These are phyloP conservation scores for Trichoderma atrobrunneum DNA, from an alignment of 2,329 filamentous ascomycete species.

Conservation along the genomic window DNA sequence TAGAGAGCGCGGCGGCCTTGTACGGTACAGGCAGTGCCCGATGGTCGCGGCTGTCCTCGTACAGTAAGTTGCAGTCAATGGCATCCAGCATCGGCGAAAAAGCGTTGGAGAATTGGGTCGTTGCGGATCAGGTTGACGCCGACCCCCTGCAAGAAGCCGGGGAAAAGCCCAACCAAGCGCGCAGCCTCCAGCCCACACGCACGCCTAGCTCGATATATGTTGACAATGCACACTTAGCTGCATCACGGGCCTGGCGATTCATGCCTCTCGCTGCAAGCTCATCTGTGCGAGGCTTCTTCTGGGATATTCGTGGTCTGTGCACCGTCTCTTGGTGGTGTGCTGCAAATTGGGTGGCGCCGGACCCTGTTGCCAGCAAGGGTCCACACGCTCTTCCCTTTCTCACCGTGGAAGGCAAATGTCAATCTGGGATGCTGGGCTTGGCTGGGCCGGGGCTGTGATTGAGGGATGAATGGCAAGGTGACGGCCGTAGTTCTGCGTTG, in stretches of 20 bases:
- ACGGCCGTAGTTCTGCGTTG: slow-evolving; percentile 10
- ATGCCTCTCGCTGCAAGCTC: slow-evolving; percentile 20
- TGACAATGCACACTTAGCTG: slow-evolving; percentile 10
- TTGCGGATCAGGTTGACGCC: slow-evolving; percentile 11
- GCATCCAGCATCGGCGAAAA: not conserved
- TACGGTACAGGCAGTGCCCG: not conserved
- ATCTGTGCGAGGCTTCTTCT: slow-evolving; percentile 20
- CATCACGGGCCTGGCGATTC: slow-evolving; percentile 21
- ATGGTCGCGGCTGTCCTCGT: not conserved
- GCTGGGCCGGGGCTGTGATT: not conserved
- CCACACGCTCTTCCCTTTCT: slow-evolving; percentile 7
- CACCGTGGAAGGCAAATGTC: slow-evolving; percentile 17
- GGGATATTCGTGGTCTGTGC: slow-evolving; percentile 19
- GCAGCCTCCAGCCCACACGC: slow-evolving; percentile 15
- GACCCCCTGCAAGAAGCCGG: slow-evolving; percentile 7
- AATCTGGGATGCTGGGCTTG: slow-evolving; percentile 13
- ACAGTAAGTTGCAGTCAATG: not conserved
- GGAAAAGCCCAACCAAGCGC: slow-evolving; percentile 15
- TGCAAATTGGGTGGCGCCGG: slow-evolving; percentile 21
- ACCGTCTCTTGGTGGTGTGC: slow-evolving; percentile 8
- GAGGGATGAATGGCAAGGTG: slow-evolving; percentile 9
- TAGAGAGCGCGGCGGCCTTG: not conserved
- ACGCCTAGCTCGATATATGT: slow-evolving; percentile 12
- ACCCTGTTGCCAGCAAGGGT: slow-evolving; percentile 17
- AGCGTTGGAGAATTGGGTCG: slow-evolving; percentile 8